Base-by-base conservation (phyloP, 345 rosid species). In the Syzygium grande region DNA sequence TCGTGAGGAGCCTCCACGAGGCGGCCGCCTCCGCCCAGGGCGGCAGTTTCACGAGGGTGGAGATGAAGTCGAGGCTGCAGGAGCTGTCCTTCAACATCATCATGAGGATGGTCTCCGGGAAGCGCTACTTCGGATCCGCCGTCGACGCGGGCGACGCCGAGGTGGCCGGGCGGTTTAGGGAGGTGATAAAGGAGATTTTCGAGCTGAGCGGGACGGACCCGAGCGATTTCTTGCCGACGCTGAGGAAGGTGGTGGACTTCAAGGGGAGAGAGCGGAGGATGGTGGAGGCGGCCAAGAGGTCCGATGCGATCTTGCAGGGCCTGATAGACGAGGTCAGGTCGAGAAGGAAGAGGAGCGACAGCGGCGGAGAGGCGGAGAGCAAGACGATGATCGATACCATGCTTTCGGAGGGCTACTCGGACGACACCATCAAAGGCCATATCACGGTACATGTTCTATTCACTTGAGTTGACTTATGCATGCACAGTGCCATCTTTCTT, bases 371-470 rank as follows among this genome's bases (percentile, higher is more conserved):
- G 77, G 91, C 53, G n/a, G 88, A 87, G 92, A 91, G 84, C n/a
- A 91, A 88, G 88, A 94, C 91, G 7, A 89, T 96, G 93, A 90
- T 95, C 88, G 92, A 93, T 56, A 90, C 90, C 73, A 85, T 95
- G 90, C 68, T 94, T 51, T 85, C 89, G 86, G 91, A 91, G 88
- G 80, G 90, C 2, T 94, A 93, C 87, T 87, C 63, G 9, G 96
- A 96, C 68, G 90, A 87, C 34, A 91, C 87, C 85, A 93, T 95
- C 92, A 92, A 87, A 86, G 93, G 93, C 87, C 56, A 91, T 52
- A 65, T 92, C 87, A 49, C 61, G 49, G 94, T 93, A 91, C 27
- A 21, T 58, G 27, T 14, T 85, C 15, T 55, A 6, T 54, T 55
- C 52, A 9, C 87, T 21, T 38, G n/a, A 56, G 10, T 56, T 56